phyloP scores from a whole-genome alignment of 257 asterid genomes.

The Schizonepeta tenuifolia region DNA sequence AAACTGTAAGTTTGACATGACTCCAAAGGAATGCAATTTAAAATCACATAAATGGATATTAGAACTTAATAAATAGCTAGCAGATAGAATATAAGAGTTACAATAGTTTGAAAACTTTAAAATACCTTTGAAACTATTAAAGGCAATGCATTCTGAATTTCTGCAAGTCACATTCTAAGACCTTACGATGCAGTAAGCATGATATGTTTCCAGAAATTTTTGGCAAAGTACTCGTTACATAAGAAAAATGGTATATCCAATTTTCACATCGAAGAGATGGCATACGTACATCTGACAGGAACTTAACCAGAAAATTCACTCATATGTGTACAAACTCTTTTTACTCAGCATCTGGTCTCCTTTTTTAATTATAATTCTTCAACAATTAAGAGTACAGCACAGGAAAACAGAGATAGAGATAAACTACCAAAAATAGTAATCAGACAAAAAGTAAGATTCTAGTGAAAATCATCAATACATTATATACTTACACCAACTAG shows the following conservation, averaged over 20 bases:
- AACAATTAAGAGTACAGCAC: not conserved
- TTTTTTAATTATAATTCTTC: not conserved
- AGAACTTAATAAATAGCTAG: not conserved
- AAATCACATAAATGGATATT: not conserved
- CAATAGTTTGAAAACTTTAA: not conserved
- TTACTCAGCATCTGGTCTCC: not conserved
- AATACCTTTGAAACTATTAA: not conserved
- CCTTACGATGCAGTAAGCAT: not conserved
- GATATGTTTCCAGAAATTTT: no score
- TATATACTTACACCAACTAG: slow-evolving; percentile 80
- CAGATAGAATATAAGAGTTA: not conserved
- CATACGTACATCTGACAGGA: no score
- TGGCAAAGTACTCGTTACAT: no score
- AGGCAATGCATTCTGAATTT: not conserved
- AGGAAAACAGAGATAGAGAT: not conserved
- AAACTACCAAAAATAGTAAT: not conserved
- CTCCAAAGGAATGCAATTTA: not conserved
- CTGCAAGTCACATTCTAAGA: not conserved
- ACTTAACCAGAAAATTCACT: no score
- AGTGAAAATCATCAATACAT: slow-evolving; percentile 17
- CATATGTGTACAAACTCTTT: not conserved
- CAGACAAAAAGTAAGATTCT: not conserved
- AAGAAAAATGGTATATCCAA: no score
- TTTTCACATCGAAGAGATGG: no score
- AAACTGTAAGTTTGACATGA: slow-evolving; percentile 4